A percentile compares a stretch with the other conserved stretches of the same genome.
Evolutionary conservation across 768 basidiomycete genomes (phyloP).

Genomic region (Harrya chromipes): DNA sequence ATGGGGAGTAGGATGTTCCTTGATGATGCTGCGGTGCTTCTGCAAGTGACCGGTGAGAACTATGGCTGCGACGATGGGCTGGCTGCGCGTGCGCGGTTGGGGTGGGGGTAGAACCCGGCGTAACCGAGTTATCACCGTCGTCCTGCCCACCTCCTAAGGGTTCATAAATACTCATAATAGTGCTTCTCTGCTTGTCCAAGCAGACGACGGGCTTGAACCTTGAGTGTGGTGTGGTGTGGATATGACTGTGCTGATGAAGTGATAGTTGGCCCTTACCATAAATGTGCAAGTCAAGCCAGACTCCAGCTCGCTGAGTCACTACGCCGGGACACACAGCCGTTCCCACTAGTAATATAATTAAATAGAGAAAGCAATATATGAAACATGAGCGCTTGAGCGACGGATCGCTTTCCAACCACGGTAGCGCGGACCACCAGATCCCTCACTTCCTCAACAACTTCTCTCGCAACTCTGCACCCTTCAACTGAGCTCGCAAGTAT

Average conservation of each 20-base stretch:
- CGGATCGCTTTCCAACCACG: neutral
- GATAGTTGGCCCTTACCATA: no score
- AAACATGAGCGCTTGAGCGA: constrained; percentile 11
- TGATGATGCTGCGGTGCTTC: constrained; percentile 63
- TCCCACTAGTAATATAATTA: no score
- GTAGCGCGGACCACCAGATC: constrained; percentile 1
- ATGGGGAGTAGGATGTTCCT: constrained; percentile 64
- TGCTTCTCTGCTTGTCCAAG: neutral
- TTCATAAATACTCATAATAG: constrained; percentile 12
- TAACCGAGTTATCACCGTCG: constrained; percentile 34
- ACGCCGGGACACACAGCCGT: no score
- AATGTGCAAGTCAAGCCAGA: neutral
- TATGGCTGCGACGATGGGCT: constrained; percentile 44
- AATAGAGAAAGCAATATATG: constrained; percentile 15
- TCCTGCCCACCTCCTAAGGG: constrained; percentile 21
- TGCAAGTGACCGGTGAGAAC: constrained; percentile 55
- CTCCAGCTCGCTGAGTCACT: no score
- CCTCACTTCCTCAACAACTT: constrained; percentile 63
- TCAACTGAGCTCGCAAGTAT: constrained; percentile 77
- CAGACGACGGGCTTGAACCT: neutral
- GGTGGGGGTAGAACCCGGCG: constrained; percentile 42
- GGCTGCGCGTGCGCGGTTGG: constrained; percentile 28
- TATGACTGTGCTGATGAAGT: no score
- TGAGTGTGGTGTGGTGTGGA: no score
- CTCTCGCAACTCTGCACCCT: constrained; percentile 81